Evolutionary conservation across 805 yeast species (phyloP), one percentile per base, ranked within the genome.

Genomic region (Candida corydali): DNA sequence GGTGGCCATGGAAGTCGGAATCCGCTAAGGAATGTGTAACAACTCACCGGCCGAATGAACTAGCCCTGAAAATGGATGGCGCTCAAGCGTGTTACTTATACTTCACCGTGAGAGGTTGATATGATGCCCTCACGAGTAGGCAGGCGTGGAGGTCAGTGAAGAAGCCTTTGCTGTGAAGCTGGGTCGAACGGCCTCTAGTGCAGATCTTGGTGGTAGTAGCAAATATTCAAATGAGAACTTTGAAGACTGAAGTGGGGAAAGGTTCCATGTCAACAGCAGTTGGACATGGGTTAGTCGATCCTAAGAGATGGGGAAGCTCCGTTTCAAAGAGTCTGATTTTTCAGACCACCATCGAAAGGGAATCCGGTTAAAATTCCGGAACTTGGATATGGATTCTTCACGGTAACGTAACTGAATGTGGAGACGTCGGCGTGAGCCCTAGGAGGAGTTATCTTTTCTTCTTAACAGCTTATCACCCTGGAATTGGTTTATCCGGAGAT

Each of bases 21-120:
- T 67, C 73, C 75, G 72, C 74, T 68, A 69, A 69, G 75, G 75
- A 67, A 64, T 67, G 69, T 61, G 67, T 57, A 55, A 60, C 61
- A 59, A 67, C 73, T 68, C 75, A 70, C 75, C 75, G 72, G 72
- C 63, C 63, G 69, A 61, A 63, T 63, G 66, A 58, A 58, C 61
- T 59, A 60, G 64, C 65, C 65, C 65, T 60, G 65, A 59, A 60
- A 60, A 61, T 58, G 65, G 65, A 55, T 42, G 49, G 45, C 47
- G 44, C 48, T 40, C 41, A 59, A 58, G 64, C 63, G 64, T 58
- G 59, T 55, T 58, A 59, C 65, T 59, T 59, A 55, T 58, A 61
- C 64, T 57, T 55, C 55, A 49, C 65, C 65, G 61, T 52, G 55
- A 57, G 60, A 26, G 57, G 62, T 56, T 50, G 40, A 52, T 45